Evolutionary conservation across 2,329 filamentous ascomycete genomes (phyloP).

Genomic region (Colletotrichum graminicola): DNA sequence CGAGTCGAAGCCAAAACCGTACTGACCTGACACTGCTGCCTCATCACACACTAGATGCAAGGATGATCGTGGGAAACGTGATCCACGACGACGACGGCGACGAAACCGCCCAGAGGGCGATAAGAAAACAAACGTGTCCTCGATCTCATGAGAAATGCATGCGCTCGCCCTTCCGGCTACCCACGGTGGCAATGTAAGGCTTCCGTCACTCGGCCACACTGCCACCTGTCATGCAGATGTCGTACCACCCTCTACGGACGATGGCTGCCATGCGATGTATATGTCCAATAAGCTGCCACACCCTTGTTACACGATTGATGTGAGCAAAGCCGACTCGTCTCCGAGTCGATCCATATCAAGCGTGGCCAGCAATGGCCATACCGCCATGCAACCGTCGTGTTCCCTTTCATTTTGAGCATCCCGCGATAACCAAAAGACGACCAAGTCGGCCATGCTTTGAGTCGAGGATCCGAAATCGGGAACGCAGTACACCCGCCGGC

Average conservation of each 20-base stretch:
- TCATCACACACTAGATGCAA: background rate
- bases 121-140: slow-evolving; percentile 9
- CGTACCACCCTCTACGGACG: background rate
- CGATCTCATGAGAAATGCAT: slow-evolving; percentile 26
- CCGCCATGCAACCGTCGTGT: background rate
- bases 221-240: background rate
- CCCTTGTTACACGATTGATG: background rate
- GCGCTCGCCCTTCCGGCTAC: background rate
- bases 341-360: background rate
- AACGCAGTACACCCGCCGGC: slow-evolving; percentile 10
- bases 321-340: background rate
- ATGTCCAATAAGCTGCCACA: background rate
- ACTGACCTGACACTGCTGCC: slow-evolving; percentile 4
- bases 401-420: background rate
- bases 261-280: background rate
- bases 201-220: slow-evolving; percentile 3
- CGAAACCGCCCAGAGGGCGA: slow-evolving; percentile 20
- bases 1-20: slow-evolving; percentile 12
- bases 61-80: slow-evolving; percentile 25
- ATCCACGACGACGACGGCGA: background rate
- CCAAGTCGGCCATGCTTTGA: background rate
- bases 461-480: background rate
- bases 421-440: background rate
- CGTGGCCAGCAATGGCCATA: background rate
- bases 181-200: background rate